Evolutionary conservation across 164 flowering plant genomes (phyloP).

Genomic region (Berberis vulgaris): DNA sequence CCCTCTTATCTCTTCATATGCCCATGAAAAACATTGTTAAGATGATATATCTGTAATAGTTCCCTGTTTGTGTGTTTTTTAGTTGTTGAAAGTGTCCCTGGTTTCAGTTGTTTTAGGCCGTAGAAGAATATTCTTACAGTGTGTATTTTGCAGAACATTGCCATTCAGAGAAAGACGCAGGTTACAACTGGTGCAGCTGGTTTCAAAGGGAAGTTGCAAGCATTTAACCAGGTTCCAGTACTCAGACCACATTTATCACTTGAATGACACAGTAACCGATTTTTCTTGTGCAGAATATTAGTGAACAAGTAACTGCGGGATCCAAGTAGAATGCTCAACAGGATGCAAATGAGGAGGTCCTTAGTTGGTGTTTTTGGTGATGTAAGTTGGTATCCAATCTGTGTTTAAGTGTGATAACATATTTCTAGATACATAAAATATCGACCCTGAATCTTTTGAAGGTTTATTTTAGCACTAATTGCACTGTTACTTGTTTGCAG

Average conservation of each 20-base stretch:
- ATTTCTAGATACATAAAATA: too few relatives aligned
- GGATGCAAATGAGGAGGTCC: constrained; percentile 77
- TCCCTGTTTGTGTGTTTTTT: too few relatives aligned
- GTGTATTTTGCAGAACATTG: constrained; percentile 43
- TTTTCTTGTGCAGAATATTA: constrained; percentile 52
- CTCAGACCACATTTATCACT: neutral
- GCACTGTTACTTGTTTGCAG: constrained; percentile 18
- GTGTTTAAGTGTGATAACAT: too few relatives aligned
- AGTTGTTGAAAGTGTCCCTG: too few relatives aligned
- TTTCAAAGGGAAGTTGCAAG: constrained; percentile 61
- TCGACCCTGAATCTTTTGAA: too few relatives aligned
- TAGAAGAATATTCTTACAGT: neutral
- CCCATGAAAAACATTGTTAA: too few relatives aligned
- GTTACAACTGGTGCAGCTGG: constrained; percentile 92
- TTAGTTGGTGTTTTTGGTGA: constrained; percentile 51
- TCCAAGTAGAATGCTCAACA: constrained; percentile 82
- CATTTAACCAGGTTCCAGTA: constrained; percentile 80
- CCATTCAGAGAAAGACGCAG: constrained; percentile 72
- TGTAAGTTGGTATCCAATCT: constrained; percentile 30
- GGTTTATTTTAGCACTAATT: neutral
- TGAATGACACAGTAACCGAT: too few relatives aligned
- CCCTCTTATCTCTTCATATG: too few relatives aligned
- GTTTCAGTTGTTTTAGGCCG: neutral
- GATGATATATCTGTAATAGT: too few relatives aligned
- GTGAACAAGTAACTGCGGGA: constrained; percentile 98